Conservation (phyloP, 352 stramenopile genomes). For the Phytophthora citricola region DNA sequence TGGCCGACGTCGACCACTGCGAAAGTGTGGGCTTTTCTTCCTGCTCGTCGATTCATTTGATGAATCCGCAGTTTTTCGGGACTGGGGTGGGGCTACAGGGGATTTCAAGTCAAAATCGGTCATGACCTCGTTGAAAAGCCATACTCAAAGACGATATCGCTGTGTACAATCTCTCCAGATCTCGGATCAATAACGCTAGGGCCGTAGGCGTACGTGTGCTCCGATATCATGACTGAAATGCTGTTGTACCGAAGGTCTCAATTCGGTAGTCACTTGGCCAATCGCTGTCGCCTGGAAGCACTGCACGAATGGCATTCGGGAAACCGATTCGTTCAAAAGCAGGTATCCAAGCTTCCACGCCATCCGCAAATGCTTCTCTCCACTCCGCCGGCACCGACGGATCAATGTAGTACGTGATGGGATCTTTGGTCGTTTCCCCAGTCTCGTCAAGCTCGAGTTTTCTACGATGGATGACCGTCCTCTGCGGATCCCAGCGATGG, state of each 20-base stretch:
- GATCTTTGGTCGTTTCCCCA: slow-evolving; percentile 48
- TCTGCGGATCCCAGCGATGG: slow-evolving; percentile 58
- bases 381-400: slow-evolving; percentile 78
- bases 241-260: slow-evolving; percentile 88
- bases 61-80: slow-evolving; percentile 3
- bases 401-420: slow-evolving; percentile 87
- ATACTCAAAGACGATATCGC: slow-evolving; percentile 87
- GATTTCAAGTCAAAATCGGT: slow-evolving; percentile 58
- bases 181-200: slow-evolving; percentile 77
- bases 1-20: slow-evolving; percentile 29
- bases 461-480: slow-evolving; percentile 77
- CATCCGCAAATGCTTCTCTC: slow-evolving; percentile 61
- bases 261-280: slow-evolving; percentile 84
- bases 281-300: slow-evolving; percentile 70
- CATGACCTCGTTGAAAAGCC: slow-evolving; percentile 84
- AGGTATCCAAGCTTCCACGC: slow-evolving; percentile 77
- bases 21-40: slow-evolving; percentile 1
- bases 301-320: slow-evolving; percentile 67
- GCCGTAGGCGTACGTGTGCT: slow-evolving; percentile 75
- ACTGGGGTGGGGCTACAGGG: slow-evolving; percentile 36
- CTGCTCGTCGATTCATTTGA: slow-evolving; percentile 6
- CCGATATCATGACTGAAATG: slow-evolving; percentile 87
- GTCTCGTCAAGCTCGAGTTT: slow-evolving; percentile 57
- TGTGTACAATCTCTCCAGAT: slow-evolving; percentile 88
- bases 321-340: slow-evolving; percentile 84